A percentile compares a stretch with the other conserved stretches of the same genome.
phyloP scores from a whole-genome alignment of 2,329 filamentous ascomycete species.

The Mycogone perniciosa region DNA sequence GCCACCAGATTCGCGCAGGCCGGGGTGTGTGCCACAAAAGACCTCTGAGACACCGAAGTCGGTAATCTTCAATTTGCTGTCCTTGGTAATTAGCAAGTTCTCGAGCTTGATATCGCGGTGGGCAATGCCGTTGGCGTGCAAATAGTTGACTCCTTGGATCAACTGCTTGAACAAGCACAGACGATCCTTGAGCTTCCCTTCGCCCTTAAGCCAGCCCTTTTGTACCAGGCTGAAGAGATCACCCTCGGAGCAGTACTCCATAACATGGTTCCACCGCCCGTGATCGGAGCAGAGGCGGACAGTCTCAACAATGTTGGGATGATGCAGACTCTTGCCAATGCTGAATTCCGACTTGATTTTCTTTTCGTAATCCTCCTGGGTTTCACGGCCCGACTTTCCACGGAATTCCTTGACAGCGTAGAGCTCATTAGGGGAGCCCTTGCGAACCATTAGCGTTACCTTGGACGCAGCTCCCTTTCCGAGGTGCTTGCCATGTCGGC shows the following conservation, averaged over 20 bases:
- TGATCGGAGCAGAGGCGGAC: slow-evolving; percentile 68
- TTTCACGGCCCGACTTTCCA: slow-evolving; percentile 62
- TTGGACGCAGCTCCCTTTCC: slow-evolving; percentile 79
- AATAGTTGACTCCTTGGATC: slow-evolving; percentile 71
- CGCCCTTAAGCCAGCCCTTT: slow-evolving; percentile 59
- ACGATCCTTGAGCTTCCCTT: slow-evolving; percentile 62
- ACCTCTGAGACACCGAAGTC: slow-evolving; percentile 89
- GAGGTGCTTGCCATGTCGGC: slow-evolving; percentile 66
- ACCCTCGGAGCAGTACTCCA: slow-evolving; percentile 83
- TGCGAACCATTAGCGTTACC: slow-evolving; percentile 73
- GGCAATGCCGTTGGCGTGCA: slow-evolving; percentile 78
- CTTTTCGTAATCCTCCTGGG: slow-evolving; percentile 68
- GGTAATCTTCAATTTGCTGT: slow-evolving; percentile 82
- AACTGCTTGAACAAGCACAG: slow-evolving; percentile 87
- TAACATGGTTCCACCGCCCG: slow-evolving; percentile 80
- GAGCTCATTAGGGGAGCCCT: slow-evolving; percentile 56
- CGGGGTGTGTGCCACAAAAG: slow-evolving; percentile 75
- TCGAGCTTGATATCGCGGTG: slow-evolving; percentile 90
- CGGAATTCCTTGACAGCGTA: slow-evolving; percentile 88
- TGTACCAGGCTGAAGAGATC: slow-evolving; percentile 72
- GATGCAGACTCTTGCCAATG: slow-evolving; percentile 76
- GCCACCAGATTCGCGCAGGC: slow-evolving; percentile 64
- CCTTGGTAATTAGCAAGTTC: slow-evolving; percentile 71
- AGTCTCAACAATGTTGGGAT: slow-evolving; percentile 82
- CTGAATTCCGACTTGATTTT: slow-evolving; percentile 90